These are phyloP conservation scores for Leccinellum albellum DNA, from an alignment of 768 basidiomycete genomes.

Conservation along the genomic window DNA sequence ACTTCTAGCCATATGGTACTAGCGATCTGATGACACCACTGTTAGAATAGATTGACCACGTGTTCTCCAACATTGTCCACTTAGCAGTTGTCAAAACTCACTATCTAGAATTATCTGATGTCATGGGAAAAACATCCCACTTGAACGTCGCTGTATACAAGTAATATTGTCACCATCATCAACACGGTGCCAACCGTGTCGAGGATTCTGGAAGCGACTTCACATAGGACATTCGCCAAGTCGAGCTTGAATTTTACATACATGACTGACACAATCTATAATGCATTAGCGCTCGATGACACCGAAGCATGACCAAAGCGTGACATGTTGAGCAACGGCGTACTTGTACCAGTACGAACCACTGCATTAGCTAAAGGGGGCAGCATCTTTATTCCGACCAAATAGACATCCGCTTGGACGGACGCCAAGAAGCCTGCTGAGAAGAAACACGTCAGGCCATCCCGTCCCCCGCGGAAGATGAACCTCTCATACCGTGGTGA, in stretches of 20 bases:
- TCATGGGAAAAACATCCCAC: neutral
- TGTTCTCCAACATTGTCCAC: neutral
- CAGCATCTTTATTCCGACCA: neutral
- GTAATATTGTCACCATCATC: neutral
- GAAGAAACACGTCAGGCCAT: neutral
- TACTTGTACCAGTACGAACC: neutral
- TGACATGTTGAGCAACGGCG: neutral
- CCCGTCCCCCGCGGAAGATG: neutral
- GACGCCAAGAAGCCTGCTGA: constrained; percentile 1
- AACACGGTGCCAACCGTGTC: too few relatives aligned
- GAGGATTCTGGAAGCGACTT: too few relatives aligned
- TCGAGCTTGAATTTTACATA: neutral
- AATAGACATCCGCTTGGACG: constrained; percentile 6
- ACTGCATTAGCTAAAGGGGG: constrained; percentile 1
- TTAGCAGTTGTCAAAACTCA: neutral
- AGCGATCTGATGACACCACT: neutral
- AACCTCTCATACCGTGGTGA: constrained; percentile 1
- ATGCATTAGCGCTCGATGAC: neutral
- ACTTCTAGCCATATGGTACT: constrained; percentile 1
- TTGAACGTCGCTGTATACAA: neutral
- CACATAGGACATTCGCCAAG: neutral
- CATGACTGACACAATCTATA: constrained; percentile 1
- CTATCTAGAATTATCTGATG: neutral
- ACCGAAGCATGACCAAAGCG: neutral
- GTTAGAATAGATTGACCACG: neutral